Percentiles rank a stretch among this genome's conserved stretches.
Evolutionary conservation across 202 grass and related monocot genomes (phyloP).

Genomic region (Brachypodium distachyon): DNA sequence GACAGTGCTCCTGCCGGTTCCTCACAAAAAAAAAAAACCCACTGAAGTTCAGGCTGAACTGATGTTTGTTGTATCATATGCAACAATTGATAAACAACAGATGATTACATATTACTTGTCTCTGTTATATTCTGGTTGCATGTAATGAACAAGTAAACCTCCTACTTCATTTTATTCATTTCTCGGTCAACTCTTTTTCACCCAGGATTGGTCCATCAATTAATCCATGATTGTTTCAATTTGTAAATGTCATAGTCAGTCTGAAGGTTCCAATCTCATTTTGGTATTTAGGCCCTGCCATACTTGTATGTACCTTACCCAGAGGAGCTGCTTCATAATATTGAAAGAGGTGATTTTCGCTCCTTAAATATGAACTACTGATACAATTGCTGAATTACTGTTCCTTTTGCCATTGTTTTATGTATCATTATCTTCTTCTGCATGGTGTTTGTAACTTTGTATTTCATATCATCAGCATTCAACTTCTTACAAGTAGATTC

Average conservation of each 20-base stretch:
- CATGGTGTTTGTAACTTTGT: background rate
- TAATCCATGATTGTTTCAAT: background rate
- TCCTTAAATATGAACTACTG: background rate
- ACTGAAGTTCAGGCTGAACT: too few species aligned
- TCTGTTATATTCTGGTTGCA: background rate
- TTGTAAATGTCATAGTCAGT: background rate
- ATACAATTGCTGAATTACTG: background rate
- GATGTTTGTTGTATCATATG: background rate
- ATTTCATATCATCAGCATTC: background rate
- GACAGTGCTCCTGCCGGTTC: too few species aligned
- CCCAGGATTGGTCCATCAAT: background rate
- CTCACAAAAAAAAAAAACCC: too few species aligned
- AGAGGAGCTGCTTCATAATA: conserved; percentile 51
- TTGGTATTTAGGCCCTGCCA: conserved; percentile 63
- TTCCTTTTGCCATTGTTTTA: background rate
- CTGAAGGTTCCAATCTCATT: background rate
- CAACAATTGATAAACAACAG: background rate
- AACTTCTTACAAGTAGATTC: background rate
- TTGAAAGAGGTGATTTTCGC: conserved; percentile 38
- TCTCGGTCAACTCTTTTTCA: background rate
- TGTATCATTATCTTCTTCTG: background rate
- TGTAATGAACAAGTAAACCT: background rate
- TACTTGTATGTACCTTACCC: conserved; percentile 85
- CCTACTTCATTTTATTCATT: background rate
- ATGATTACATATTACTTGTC: background rate